These are phyloP conservation scores for Fusarium nygamai DNA, from an alignment of 2,329 filamentous ascomycete genomes.

Conservation along the genomic window DNA sequence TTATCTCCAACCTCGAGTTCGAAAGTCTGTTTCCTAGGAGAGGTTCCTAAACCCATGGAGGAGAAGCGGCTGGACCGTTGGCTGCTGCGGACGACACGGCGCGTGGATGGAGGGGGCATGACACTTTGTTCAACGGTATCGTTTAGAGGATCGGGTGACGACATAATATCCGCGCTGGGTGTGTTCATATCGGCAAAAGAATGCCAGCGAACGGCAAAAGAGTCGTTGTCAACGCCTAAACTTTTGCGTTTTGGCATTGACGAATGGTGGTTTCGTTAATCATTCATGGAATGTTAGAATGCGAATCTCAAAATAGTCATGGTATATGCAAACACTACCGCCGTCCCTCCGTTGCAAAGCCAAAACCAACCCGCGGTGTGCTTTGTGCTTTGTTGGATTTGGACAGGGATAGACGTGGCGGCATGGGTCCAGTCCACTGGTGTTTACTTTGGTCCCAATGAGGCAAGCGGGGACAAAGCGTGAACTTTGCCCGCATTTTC, in stretches of 20 bases:
- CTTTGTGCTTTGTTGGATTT: constrained; percentile 2
- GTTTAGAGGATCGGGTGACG: constrained; percentile 63
- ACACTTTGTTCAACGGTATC: constrained; percentile 47
- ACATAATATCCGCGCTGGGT: constrained; percentile 56
- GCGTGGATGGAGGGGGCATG: constrained; percentile 50
- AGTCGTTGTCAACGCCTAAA: constrained; percentile 38
- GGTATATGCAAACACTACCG: constrained; percentile 20
- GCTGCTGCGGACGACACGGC: constrained; percentile 59
- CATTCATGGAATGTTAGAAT: constrained; percentile 37
- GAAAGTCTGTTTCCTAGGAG: constrained; percentile 66
- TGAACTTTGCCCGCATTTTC: constrained; percentile 26
- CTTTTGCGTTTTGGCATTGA: constrained; percentile 46
- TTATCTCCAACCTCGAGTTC: constrained; percentile 65
- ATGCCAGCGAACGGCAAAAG: constrained; percentile 50
- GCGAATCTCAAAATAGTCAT: constrained; percentile 1
- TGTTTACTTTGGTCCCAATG: constrained; percentile 46
- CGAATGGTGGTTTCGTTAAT: constrained; percentile 24
- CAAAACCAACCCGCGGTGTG: constrained; percentile 33
- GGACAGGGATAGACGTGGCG: constrained; percentile 35
- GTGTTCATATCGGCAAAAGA: constrained; percentile 49
- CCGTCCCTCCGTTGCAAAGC: constrained; percentile 2
- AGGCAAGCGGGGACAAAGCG: constrained; percentile 35
- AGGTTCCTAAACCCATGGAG: constrained; percentile 48
- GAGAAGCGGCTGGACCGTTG: constrained; percentile 53
- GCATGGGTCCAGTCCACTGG: not conserved